Base-by-base conservation (phyloP, 805 yeast genomes). In the Ogataea neopini region DNA sequence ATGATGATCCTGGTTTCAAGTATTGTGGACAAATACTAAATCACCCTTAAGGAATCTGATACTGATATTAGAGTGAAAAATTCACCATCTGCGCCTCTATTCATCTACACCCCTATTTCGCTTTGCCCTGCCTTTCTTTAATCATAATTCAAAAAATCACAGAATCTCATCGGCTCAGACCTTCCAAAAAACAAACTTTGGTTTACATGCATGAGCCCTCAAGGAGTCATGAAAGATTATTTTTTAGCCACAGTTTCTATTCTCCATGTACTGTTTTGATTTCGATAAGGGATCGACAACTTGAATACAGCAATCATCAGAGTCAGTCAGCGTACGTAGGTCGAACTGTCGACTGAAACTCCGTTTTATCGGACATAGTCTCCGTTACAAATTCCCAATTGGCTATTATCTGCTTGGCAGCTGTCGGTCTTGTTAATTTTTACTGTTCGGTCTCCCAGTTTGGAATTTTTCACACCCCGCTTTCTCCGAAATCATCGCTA, bases 231-330 rank as follows among this genome's bases (percentile, higher is more conserved):
- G 32, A 32, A 37, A 20, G 19, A 29, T n/a, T 23, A 3, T 13
- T 10, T 8, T 2, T 2, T 9, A 6, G 42, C 42, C 42, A 39
- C 42, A 39, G 33, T 39, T 26, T 26, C 11, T 20, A 13, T 15
- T 19, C 45, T 36, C 45, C 45, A 34, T 42, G 18, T 25, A 2
- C 7, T 42, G 45, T 42, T 42, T 42, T 42, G 38, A 15, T 42
- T 33, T 42, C 17, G 11, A 30, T 13, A 5, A 18, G 22, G 23
- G 19, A 14, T 17, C 37, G 37, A 17, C 34, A 8, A 18, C 5
- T 11, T 11, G 9, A n/a, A n/a, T 13, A 6, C 7, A 3, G 34
- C 18, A 4, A 13, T 30, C 34, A 18, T 17, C 34, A 15, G 17
- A 13, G 14, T 8, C 34, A 7, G 17, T 15, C 15, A 14, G 17